Conservation (phyloP, 371 early-diverging fungal species). For the Mortierella sp. region DNA sequence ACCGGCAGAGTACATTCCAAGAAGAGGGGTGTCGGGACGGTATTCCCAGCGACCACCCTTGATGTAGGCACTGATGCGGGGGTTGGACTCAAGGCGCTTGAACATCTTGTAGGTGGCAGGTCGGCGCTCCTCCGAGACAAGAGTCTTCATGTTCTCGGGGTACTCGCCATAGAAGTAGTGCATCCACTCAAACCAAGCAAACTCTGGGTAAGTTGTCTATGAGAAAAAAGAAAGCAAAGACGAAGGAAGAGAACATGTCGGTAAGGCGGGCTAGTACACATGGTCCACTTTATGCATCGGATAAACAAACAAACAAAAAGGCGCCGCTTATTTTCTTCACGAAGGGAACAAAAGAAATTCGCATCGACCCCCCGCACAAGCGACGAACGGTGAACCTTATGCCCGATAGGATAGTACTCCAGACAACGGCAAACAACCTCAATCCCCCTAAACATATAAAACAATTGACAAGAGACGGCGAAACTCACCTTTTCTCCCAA, state of each 20-base stretch:
- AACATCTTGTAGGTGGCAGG: constrained; percentile 40
- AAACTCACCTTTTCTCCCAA: constrained; percentile 34
- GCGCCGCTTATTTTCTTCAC: not conserved
- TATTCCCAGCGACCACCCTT: constrained; percentile 51
- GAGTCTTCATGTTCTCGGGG: constrained; percentile 23
- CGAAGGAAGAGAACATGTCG: no score
- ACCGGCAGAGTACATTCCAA: constrained; percentile 37
- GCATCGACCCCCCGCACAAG: not conserved
- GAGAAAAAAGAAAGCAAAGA: no score
- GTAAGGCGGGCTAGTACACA: not conserved
- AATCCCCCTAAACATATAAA: not conserved
- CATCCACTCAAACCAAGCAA: constrained; percentile 46
- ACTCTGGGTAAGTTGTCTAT: constrained; percentile 49
- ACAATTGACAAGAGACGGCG: not conserved
- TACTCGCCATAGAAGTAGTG: constrained; percentile 25
- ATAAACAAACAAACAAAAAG: not conserved
- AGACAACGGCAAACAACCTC: not conserved
- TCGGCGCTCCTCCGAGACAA: constrained; percentile 35
- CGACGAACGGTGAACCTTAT: not conserved
- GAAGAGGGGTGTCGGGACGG: constrained; percentile 29
- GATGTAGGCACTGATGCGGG: constrained; percentile 46
- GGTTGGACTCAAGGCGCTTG: constrained; percentile 32
- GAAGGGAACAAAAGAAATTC: no score
- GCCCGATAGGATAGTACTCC: not conserved
- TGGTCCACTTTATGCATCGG: not conserved